Percentiles rank a stretch among this genome's conserved stretches.
Evolutionary conservation across 1,139 yeast genomes (phyloP).

Genomic region (Kurtzmaniella quercitrusa): DNA sequence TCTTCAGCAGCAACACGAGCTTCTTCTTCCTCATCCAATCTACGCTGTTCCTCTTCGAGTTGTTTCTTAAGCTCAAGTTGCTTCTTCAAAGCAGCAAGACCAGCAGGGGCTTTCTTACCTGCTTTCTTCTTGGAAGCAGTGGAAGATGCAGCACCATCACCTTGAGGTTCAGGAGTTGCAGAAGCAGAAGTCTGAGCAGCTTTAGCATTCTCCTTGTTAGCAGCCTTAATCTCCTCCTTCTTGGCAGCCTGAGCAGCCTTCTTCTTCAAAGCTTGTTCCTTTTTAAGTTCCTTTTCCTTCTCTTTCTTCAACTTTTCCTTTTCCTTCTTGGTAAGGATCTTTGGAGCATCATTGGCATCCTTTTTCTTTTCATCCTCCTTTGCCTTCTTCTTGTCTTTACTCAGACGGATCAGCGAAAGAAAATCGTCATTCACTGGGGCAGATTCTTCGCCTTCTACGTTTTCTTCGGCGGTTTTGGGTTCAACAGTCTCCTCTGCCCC

Average conservation of each 20-base stretch:
- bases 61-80: conserved; percentile 87
- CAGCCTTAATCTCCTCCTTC: conserved; percentile 61
- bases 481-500: conserved; percentile 9
- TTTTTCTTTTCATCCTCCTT: conserved; percentile 50
- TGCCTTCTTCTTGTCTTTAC: conserved; percentile 70
- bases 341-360: conserved; percentile 52
- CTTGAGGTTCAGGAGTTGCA: conserved; percentile 32
- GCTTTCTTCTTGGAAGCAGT: conserved; percentile 44
- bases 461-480: conserved; percentile 12
- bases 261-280: conserved; percentile 84
- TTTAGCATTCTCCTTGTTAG: conserved; percentile 54
- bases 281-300: conserved; percentile 90
- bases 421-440: conserved; percentile 53
- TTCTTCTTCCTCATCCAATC: conserved; percentile 68
- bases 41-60: conserved; percentile 66
- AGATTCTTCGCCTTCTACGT: conserved; percentile 18
- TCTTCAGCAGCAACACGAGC: conserved; percentile 60
- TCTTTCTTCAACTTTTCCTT: conserved; percentile 98
- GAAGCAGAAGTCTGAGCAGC: conserved; percentile 39
- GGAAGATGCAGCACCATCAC: conserved; percentile 22
- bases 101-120: conserved; percentile 73
- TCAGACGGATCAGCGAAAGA: conserved; percentile 75
- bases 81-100: conserved; percentile 74
- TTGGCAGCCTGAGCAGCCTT: conserved; percentile 60
- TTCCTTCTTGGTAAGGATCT: conserved; percentile 88